Base-by-base conservation (phyloP, 2,329 filamentous ascomycete genomes). In the Phymatotrichopsis omnivora region DNA sequence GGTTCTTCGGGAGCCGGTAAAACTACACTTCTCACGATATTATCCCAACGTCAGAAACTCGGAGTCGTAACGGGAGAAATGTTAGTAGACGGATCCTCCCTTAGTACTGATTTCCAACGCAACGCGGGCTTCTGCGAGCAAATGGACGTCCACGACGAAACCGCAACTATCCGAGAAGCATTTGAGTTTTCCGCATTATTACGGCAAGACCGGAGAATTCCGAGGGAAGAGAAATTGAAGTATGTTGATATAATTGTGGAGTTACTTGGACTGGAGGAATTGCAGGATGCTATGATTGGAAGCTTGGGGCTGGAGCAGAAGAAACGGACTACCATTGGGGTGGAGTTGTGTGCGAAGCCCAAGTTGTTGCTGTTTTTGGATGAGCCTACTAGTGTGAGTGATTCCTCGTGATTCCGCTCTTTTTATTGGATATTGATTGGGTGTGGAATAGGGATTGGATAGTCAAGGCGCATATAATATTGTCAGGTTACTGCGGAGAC, bases 311-410 rank as follows among this genome's bases (percentile, higher is more conserved):
- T 70, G 16, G 75, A 78, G 54, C 73, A 76, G 55, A 63, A 72
- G 7, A 75, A 75, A 57, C 62, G 70, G 3, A 59, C 75, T 3
- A 75, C 73, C 0, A 17, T 75, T 27, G 72, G 68, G 7, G 70
- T 74, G 3, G 72, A 75, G 50, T 60, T 76, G 3, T 73, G 71
- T 0, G 67, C 68, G 0, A 75, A 74, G 58, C 73, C 73, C 0
- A 71, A 74, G 24, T 64, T 80, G 2, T 64, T 80, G 3, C 68
- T 79, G 55, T 80, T 80, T 58, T 62, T 80, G 11, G 76, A 80
- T 42, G 76, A 80, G 54, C 70, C 70, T 0, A 72, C 70, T 0
- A 75, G 72, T 3, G 74, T 74, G n/a, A n/a, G n/a, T n/a, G n/a
- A n/a, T n/a, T n/a, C 6, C 68, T 76, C 7, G n/a, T n/a, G n/a